Percentiles rank a stretch among this genome's conserved stretches.
phyloP scores from a whole-genome alignment of 2,329 filamentous ascomycete species.

The Stromatinia cepivora region DNA sequence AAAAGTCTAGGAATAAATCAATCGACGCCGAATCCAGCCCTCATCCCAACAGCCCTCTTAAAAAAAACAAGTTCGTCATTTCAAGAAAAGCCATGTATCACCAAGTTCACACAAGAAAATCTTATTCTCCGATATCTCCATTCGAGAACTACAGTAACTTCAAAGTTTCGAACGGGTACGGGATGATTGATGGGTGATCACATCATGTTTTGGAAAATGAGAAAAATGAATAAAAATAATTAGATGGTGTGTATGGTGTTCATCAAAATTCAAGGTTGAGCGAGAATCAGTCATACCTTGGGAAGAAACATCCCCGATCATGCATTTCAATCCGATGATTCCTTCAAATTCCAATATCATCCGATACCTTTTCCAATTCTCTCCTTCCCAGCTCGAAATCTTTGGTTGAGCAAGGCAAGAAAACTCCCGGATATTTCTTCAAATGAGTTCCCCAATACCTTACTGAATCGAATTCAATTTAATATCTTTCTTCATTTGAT shows the following conservation, averaged over 20 bases:
- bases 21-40: background rate
- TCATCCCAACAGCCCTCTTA: background rate
- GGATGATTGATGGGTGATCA: slow-evolving; percentile 19
- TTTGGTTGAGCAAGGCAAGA: background rate
- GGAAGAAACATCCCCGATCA: slow-evolving; percentile 17
- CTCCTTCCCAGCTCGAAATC: slow-evolving; percentile 4
- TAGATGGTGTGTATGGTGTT: slow-evolving; percentile 6
- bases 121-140: slow-evolving; percentile 16
- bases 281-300: slow-evolving; percentile 15
- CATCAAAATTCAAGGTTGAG: slow-evolving; percentile 20
- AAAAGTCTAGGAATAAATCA: background rate
- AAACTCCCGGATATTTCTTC: background rate
- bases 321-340: slow-evolving; percentile 19
- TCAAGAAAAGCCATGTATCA: background rate
- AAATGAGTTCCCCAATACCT: background rate
- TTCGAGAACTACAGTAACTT: slow-evolving; percentile 16
- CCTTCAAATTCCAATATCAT: slow-evolving; percentile 17
- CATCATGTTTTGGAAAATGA: slow-evolving; percentile 14
- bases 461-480: background rate
- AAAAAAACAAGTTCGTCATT: background rate
- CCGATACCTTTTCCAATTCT: slow-evolving; percentile 3
- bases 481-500: background rate
- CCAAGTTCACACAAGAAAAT: slow-evolving; percentile 7
- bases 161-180: slow-evolving; percentile 19
- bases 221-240: background rate